These are phyloP conservation scores for Leptodermis oblonga DNA, from an alignment of 257 asterid genomes.

Conservation along the genomic window DNA sequence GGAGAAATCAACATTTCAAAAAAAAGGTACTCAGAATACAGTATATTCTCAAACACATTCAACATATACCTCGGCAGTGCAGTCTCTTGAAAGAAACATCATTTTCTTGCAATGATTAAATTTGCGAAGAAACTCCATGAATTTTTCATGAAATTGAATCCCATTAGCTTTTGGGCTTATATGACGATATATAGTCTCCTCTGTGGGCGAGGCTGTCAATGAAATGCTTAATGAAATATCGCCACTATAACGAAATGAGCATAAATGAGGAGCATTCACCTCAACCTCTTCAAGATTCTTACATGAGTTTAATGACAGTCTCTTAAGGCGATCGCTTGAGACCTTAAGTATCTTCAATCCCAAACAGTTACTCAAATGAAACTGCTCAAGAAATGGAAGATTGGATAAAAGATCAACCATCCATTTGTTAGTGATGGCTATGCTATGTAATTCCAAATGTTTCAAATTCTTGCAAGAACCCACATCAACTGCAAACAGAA, in stretches of 20 bases:
- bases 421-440: neutral
- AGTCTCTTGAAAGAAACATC: neutral
- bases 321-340: constrained; percentile 11
- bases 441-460: neutral
- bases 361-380: neutral
- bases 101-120: constrained; percentile 9
- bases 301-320: neutral
- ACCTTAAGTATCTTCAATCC: neutral
- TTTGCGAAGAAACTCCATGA: constrained; percentile 10
- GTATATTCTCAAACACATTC: neutral
- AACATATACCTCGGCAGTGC: neutral
- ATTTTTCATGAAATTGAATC: neutral
- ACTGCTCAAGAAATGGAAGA: neutral
- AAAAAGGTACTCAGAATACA: neutral
- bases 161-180: neutral
- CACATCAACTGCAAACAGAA: neutral
- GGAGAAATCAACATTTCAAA: neutral
- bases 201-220: neutral
- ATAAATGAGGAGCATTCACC: neutral
- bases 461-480: constrained; percentile 5
- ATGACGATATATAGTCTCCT: neutral
- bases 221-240: neutral
- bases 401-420: neutral
- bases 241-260: neutral
- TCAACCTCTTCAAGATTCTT: neutral